Percentiles rank a stretch among this genome's conserved stretches.
phyloP scores from a whole-genome alignment of 352 stramenopile species.

The Halophytophthora polymorphica region DNA sequence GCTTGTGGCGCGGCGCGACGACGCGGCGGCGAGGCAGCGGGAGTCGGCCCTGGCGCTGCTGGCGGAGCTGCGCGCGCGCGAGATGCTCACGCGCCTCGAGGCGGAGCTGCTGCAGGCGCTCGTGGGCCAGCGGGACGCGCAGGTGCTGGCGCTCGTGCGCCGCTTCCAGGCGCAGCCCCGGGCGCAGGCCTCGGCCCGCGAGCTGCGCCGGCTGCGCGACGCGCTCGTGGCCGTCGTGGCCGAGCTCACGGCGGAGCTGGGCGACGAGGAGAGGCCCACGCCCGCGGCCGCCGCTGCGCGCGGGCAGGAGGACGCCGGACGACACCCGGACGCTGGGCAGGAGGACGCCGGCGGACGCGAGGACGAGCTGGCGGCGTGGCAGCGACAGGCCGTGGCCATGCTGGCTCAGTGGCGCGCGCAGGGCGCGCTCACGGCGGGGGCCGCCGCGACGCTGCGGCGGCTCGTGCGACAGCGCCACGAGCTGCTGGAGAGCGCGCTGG shows the following conservation, averaged over 20 bases:
- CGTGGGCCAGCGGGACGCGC: slow-evolving; percentile 51
- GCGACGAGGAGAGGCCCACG: slow-evolving; percentile 62
- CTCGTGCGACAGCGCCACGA: slow-evolving; percentile 57
- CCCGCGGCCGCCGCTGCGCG: slow-evolving; percentile 27
- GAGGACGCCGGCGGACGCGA: slow-evolving; percentile 26
- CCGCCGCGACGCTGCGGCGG: slow-evolving; percentile 35
- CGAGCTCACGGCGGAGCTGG: slow-evolving; percentile 61
- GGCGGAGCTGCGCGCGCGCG: slow-evolving; percentile 41
- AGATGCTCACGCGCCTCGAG: slow-evolving; percentile 65
- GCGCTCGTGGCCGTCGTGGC: slow-evolving; percentile 54
- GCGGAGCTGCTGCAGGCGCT: slow-evolving; percentile 54
- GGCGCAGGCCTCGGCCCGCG: slow-evolving; percentile 19
- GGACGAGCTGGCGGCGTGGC: slow-evolving; percentile 33
- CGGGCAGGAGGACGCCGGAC: slow-evolving; percentile 27
- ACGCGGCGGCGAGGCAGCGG: neutral
- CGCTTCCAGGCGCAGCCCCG: no score
- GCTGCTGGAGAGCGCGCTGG: slow-evolving; percentile 67
- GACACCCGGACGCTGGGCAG: slow-evolving; percentile 13
- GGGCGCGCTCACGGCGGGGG: slow-evolving; percentile 23
- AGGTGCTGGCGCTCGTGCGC: slow-evolving; percentile 39
- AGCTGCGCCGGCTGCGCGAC: slow-evolving; percentile 34
- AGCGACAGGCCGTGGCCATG: slow-evolving; percentile 42
- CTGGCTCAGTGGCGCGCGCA: slow-evolving; percentile 44
- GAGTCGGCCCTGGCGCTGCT: slow-evolving; percentile 35
- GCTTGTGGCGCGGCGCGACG: no score